phyloP scores from a whole-genome alignment of 768 basidiomycete species.

The Termitomyces sp. region DNA sequence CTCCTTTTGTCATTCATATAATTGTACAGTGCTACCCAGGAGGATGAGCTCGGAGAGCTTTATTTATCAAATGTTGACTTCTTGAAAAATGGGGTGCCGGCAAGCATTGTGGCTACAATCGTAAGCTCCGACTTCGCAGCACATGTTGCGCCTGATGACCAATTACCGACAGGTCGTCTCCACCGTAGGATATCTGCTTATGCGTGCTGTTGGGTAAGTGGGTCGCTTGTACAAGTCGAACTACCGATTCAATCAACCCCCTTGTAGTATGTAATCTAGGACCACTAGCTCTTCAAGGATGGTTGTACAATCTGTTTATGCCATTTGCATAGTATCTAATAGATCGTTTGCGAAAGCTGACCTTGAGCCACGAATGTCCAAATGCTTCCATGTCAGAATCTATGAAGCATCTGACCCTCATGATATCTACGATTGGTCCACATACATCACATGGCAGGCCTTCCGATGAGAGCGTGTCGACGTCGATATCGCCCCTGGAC shows the following conservation, averaged over 20 bases:
- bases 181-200: constrained; percentile 79
- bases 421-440: neutral
- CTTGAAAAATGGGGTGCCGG: constrained; percentile 89
- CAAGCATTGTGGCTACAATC: constrained; percentile 83
- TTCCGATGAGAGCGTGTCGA: constrained; percentile 13
- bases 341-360: neutral
- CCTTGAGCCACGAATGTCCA: neutral
- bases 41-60: constrained; percentile 87
- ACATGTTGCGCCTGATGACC: constrained; percentile 5
- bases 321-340: neutral
- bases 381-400: constrained; percentile 6
- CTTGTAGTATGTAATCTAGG: constrained; percentile 4
- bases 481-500: constrained; percentile 1
- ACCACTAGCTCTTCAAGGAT: neutral
- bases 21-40: constrained; percentile 71
- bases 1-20: neutral
- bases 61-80: constrained; percentile 88
- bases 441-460: constrained; percentile 6
- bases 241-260: neutral
- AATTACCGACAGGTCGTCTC: constrained; percentile 57
- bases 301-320: neutral
- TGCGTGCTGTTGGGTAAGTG: constrained; percentile 66
- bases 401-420: constrained; percentile 5
- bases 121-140: constrained; percentile 37
- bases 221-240: neutral